Evolutionary conservation across 371 early-diverging fungal species (phyloP).

Genomic region (Rhizopus stolonifer): DNA sequence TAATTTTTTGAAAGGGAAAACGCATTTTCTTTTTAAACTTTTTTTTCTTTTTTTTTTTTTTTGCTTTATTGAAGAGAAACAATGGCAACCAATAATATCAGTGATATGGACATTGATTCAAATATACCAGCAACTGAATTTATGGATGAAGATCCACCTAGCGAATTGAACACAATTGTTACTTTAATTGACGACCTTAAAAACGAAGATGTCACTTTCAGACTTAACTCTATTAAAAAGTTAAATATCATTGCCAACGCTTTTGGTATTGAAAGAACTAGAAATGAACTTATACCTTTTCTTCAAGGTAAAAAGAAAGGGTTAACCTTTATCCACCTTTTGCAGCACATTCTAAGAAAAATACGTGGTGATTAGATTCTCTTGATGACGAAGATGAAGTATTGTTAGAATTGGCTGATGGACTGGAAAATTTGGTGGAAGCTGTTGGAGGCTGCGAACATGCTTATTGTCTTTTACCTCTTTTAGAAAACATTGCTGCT

Average conservation of each 20-base stretch:
- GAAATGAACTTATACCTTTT: constrained; percentile 95
- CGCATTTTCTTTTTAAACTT: constrained; percentile 8
- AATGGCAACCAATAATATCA: constrained; percentile 16
- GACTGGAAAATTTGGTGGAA: constrained; percentile 90
- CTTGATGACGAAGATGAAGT: constrained; percentile 99
- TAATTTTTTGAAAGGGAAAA: too few relatives aligned
- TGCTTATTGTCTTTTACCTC: constrained; percentile 84
- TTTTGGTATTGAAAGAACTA: constrained; percentile 92
- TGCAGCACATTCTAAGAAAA: not conserved
- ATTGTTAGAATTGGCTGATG: constrained; percentile 89
- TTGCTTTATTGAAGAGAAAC: too few relatives aligned
- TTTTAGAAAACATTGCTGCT: constrained; percentile 93
- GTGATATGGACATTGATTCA: constrained; percentile 50
- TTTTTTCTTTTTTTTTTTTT: constrained; percentile 1
- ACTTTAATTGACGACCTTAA: constrained; percentile 95
- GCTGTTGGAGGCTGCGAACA: constrained; percentile 88
- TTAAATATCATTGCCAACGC: constrained; percentile 91
- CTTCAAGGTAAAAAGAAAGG: constrained; percentile 76
- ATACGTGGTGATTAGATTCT: constrained; percentile 68
- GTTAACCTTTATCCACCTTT: not conserved
- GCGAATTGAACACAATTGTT: constrained; percentile 76
- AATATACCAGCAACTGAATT: constrained; percentile 41
- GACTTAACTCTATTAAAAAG: constrained; percentile 90
- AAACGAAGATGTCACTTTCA: constrained; percentile 91
- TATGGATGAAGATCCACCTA: constrained; percentile 53